Evolutionary conservation across 768 basidiomycete genomes (phyloP).

Genomic region (Rhodosporidiobolus sp.): DNA sequence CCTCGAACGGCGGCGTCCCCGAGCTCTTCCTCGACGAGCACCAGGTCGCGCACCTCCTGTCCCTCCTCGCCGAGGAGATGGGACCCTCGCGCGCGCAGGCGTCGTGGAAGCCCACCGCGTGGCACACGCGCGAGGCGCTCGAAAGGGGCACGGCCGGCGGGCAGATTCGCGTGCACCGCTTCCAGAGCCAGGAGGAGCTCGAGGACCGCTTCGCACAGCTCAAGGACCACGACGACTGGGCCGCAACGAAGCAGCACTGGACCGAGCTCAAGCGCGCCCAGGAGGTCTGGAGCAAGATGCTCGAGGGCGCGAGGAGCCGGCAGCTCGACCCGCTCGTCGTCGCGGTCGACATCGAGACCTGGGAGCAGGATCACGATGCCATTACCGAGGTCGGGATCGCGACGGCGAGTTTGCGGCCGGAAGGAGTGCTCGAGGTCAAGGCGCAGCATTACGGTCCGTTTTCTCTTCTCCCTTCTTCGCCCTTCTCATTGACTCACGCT

Average conservation of each 20-base stretch:
- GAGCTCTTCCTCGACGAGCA: conserved; percentile 19
- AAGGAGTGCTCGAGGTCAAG: conserved; percentile 48
- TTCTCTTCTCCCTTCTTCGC: conserved; percentile 46
- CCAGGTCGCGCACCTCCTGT: conserved; percentile 1
- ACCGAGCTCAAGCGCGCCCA: background rate
- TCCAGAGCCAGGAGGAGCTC: conserved; percentile 4
- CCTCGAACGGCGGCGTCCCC: background rate
- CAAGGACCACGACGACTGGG: conserved; percentile 13
- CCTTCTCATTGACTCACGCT: background rate
- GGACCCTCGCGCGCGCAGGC: conserved; percentile 18
- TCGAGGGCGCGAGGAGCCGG: background rate
- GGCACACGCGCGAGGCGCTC: background rate
- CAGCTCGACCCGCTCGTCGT: conserved; percentile 31
- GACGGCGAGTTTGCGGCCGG: conserved; percentile 55
- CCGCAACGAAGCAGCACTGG: background rate
- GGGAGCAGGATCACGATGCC: conserved; percentile 70
- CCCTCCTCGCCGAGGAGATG: conserved; percentile 13
- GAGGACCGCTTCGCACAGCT: conserved; percentile 19
- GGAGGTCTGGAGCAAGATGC: background rate
- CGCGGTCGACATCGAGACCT: conserved; percentile 76
- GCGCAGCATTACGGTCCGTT: conserved; percentile 53
- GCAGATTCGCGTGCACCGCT: background rate
- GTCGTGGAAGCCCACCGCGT: conserved; percentile 10
- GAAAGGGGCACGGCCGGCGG: background rate
- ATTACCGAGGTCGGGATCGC: conserved; percentile 72